A percentile compares a stretch with the other conserved stretches of the same genome.
Conservation (phyloP, 345 rosid species). For the Citrus unshiu region DNA sequence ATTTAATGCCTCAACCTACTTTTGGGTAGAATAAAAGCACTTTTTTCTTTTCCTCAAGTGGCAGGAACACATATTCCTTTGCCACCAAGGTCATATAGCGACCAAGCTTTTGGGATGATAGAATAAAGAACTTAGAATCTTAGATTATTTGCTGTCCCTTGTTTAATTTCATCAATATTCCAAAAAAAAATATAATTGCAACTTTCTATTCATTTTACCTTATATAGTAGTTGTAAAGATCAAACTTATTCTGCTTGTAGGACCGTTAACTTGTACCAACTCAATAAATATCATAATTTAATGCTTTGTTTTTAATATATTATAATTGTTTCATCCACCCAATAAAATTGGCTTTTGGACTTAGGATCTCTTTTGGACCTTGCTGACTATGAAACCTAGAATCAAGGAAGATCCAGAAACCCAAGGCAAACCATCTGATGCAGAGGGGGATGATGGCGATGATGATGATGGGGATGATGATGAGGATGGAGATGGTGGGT, state of each 20-base stretch:
- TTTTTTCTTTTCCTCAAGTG: conserved; percentile 3
- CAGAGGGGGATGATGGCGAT: conserved; percentile 46
- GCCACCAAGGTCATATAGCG: conserved; percentile 1
- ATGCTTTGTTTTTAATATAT: too few relatives aligned
- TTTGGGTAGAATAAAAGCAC: background rate
- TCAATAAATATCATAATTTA: too few relatives aligned
- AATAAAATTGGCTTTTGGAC: background rate
- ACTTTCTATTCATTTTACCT: too few relatives aligned
- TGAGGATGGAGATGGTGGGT: conserved; percentile 33
- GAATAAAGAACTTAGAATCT: background rate
- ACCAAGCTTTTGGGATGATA: background rate
- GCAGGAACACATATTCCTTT: conserved; percentile 24
- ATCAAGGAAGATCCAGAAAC: conserved; percentile 29
- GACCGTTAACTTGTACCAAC: background rate
- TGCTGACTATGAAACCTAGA: conserved; percentile 19
- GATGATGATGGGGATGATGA: conserved; percentile 27
- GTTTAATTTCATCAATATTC: background rate
- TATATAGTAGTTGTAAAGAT: background rate
- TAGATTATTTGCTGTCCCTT: background rate
- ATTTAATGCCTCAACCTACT: background rate
- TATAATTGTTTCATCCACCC: background rate
- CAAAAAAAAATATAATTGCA: background rate
- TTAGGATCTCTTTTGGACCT: conserved; percentile 31
- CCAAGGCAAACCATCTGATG: conserved; percentile 48
- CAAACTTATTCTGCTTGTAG: background rate